phyloP scores from a whole-genome alignment of 441 rosid species.

The Jatropha podagrica region DNA sequence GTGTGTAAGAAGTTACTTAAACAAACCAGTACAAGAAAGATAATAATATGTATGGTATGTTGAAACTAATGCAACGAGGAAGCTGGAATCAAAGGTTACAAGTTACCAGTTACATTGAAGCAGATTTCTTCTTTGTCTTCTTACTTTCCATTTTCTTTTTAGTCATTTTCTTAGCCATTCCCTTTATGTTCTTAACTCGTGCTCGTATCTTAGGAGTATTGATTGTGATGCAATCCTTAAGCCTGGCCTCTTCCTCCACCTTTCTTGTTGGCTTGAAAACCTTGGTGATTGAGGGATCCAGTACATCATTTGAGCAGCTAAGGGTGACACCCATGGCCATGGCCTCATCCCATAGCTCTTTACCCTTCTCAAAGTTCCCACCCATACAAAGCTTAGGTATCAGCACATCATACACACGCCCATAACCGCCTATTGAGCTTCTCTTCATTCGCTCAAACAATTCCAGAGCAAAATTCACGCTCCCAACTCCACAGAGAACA shows the following conservation, averaged over 20 bases:
- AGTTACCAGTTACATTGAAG: slow-evolving; percentile 2
- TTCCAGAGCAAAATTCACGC: slow-evolving; percentile 66
- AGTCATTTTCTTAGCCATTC: background rate
- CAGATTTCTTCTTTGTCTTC: slow-evolving; percentile 11
- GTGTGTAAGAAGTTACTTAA: background rate
- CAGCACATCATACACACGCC: slow-evolving; percentile 65
- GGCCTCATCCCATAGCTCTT: slow-evolving; percentile 78
- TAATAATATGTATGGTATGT: background rate
- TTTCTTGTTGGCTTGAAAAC: slow-evolving; percentile 59
- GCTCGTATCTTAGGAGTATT: slow-evolving; percentile 26
- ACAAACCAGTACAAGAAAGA: background rate
- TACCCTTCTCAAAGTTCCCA: slow-evolving; percentile 69
- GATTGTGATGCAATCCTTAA: slow-evolving; percentile 28
- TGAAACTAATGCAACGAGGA: background rate
- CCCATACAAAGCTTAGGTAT: slow-evolving; percentile 75
- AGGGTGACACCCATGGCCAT: slow-evolving; percentile 38
- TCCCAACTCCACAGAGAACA: slow-evolving; percentile 72
- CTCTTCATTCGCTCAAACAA: slow-evolving; percentile 73
- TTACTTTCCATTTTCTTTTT: slow-evolving; percentile 5
- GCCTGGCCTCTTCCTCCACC: slow-evolving; percentile 39
- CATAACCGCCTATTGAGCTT: slow-evolving; percentile 54
- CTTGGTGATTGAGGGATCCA: slow-evolving; percentile 57
- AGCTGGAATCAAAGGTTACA: background rate
- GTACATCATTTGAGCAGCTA: slow-evolving; percentile 44
- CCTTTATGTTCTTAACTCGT: background rate